Evolutionary conservation across 1,284 basidiomycete species (phyloP), one percentile per base, ranked within the genome.

Genomic region (Jaminaea rosea): DNA sequence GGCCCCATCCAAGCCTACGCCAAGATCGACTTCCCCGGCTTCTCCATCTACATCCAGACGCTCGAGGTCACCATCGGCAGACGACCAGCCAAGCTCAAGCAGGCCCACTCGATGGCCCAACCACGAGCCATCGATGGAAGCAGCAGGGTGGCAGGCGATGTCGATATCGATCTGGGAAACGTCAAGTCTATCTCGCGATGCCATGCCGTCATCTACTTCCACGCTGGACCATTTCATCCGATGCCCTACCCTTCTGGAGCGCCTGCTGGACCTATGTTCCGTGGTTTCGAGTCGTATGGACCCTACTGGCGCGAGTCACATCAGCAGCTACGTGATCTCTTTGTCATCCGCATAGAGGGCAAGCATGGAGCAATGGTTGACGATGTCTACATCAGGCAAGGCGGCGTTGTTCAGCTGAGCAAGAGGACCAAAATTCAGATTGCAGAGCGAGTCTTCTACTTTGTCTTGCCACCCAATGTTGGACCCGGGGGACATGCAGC

Each of bases 341-440:
- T 99, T 92, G 77, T 90, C 26, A 81, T 99, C 44, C 83, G 85
- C 58, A 92, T 99, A 32, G 80, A 88, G 29, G 94, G 94, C 10
- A 80, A 93, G 53, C 98, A 99, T 68, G 94, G 94, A 10, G 91
- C 91, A 8, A 97, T 92, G 84, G 90, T 99, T 1, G 93, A 98
- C 65, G 91, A 92, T 44, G 83, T 90, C 11, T 98, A 91, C 86
- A 86, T 85, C 53, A 86, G 86, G 17, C 86, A 86, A 70, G 88
- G 90, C 15, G 85, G 86, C 55, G 82, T 85, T 55, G 87, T 91
- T 13, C 62, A 66, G n/a, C 65, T 73, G 2, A 63, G 67, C 23
- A 69, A 68, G 45, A 62, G 59, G 71, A 93, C 94, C 50, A 89
- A 92, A 76, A 93, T 99, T 63, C 94, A 97, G 78, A 98, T 99